Evolutionary conservation across 805 yeast species (phyloP).

Genomic region (Lipomyces spencermartinsiae): DNA sequence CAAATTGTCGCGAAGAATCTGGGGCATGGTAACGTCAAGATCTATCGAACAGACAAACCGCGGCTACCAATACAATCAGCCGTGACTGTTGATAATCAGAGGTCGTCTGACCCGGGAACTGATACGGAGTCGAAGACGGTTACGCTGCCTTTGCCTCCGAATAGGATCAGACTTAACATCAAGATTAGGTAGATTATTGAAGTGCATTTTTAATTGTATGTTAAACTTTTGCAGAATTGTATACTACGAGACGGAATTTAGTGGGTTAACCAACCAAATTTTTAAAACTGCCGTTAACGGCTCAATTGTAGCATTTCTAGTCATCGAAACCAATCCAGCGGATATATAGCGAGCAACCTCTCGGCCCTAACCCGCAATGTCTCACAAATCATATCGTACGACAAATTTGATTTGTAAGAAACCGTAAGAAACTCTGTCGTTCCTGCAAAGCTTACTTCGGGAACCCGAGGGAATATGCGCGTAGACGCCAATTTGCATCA

Average conservation of each 20-base stretch:
- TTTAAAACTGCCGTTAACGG: not conserved
- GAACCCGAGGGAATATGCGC: too few species aligned
- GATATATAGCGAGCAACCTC: too few species aligned
- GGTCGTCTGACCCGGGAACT: not conserved
- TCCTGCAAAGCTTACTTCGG: not conserved
- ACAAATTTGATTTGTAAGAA: not conserved
- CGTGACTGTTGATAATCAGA: not conserved
- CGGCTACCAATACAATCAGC: not conserved
- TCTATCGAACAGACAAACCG: constrained; percentile 43
- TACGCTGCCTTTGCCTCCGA: constrained; percentile 12
- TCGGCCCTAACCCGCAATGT: not conserved
- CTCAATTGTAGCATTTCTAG: too few species aligned
- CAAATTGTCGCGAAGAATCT: constrained; percentile 64
- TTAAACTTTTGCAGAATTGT: not conserved
- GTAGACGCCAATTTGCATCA: too few species aligned
- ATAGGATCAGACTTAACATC: constrained; percentile 8
- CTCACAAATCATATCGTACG: not conserved
- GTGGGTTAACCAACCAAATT: too few species aligned
- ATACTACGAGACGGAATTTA: too few species aligned
- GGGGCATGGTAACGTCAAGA: constrained; percentile 60
- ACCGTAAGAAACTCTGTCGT: too few species aligned
- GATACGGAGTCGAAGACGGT: constrained; percentile 6
- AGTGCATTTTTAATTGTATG: not conserved
- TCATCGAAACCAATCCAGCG: too few species aligned
- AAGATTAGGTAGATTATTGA: constrained; percentile 4